A percentile compares a stretch with the other conserved stretches of the same genome.
phyloP scores from a whole-genome alignment of 352 stramenopile genomes.

The Globisporangium parvum region DNA sequence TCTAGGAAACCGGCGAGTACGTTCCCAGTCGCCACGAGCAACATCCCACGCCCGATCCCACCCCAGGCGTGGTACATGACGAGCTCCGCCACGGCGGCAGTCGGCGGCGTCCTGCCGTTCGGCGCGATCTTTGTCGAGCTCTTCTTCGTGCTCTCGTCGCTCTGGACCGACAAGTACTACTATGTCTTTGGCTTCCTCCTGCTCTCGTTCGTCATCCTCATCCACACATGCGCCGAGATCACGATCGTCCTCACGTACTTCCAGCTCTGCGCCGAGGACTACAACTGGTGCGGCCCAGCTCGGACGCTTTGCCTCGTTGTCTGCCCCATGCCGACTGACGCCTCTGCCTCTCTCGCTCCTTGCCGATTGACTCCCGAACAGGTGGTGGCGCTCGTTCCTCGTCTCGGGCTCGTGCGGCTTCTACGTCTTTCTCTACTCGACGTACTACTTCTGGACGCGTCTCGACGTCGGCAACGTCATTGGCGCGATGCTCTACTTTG shows the following conservation, averaged over 20 bases:
- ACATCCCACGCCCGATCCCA: constrained; percentile 97
- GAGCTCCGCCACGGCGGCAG: constrained; percentile 86
- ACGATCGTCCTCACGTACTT: constrained; percentile 99
- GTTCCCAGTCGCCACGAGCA: constrained; percentile 96
- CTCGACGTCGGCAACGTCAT: constrained; percentile 94
- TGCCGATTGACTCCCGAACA: no score
- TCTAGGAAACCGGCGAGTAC: constrained; percentile 81
- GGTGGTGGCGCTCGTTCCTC: constrained; percentile 98
- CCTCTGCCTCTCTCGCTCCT: background rate
- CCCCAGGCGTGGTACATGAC: constrained; percentile 99
- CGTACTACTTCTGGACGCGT: constrained; percentile 96
- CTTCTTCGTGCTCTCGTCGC: constrained; percentile 98
- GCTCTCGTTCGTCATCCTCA: constrained; percentile 97
- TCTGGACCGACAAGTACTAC: constrained; percentile 99
- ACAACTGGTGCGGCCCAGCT: constrained; percentile 97
- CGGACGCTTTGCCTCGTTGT: no score
- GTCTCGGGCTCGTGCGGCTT: constrained; percentile 94
- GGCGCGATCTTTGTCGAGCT: constrained; percentile 99
- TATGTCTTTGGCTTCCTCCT: constrained; percentile 99
- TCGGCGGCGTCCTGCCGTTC: constrained; percentile 98
- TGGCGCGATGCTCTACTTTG: constrained; percentile 94
- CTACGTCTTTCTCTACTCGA: constrained; percentile 99
- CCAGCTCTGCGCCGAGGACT: constrained; percentile 99
- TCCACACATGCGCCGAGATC: constrained; percentile 98
- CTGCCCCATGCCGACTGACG: background rate